Evolutionary conservation across 441 rosid genomes (phyloP).

Genomic region (Croton setiger): DNA sequence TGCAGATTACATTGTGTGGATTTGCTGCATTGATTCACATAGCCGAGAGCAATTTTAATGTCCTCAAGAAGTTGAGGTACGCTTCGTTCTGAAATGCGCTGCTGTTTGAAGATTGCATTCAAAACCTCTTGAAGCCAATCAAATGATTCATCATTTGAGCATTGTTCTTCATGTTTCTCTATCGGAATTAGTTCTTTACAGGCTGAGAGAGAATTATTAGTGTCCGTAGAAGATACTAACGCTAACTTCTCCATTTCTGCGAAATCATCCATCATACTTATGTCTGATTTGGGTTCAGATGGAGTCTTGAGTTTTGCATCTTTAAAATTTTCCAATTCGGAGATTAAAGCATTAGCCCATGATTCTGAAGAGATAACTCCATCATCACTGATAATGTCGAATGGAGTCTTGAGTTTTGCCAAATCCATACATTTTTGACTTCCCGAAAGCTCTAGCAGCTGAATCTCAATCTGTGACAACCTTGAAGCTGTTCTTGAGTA

Average conservation of each 20-base stretch:
- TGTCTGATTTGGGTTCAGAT: slow-evolving; percentile 34
- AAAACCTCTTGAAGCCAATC: slow-evolving; percentile 77
- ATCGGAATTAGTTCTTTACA: slow-evolving; percentile 31
- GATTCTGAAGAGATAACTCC: slow-evolving; percentile 61
- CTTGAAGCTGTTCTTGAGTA: slow-evolving; percentile 64
- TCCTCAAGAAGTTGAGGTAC: slow-evolving; percentile 60
- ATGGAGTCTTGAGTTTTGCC: slow-evolving; percentile 26
- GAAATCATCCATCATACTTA: slow-evolving; percentile 93
- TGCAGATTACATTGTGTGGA: slow-evolving; percentile 19
- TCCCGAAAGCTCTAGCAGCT: slow-evolving; percentile 38
- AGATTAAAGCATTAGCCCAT: slow-evolving; percentile 55
- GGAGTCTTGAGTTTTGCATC: slow-evolving; percentile 30
- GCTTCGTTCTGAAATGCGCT: slow-evolving; percentile 50
- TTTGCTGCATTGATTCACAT: slow-evolving; percentile 31
- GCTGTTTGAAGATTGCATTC: slow-evolving; percentile 60
- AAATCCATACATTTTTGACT: slow-evolving; percentile 40
- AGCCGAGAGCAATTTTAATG: slow-evolving; percentile 68
- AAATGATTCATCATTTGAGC: slow-evolving; percentile 36
- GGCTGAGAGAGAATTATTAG: slow-evolving; percentile 16
- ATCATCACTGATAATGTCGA: slow-evolving; percentile 65
- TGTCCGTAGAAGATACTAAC: slow-evolving; percentile 33
- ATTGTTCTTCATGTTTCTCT: slow-evolving; percentile 27
- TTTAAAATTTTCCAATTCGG: slow-evolving; percentile 46
- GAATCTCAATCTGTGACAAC: slow-evolving; percentile 66
- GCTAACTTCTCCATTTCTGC: slow-evolving; percentile 96